Evolutionary conservation across 31 red algal genomes (phyloP).

Genomic region (Asparagopsis taxiformis): DNA sequence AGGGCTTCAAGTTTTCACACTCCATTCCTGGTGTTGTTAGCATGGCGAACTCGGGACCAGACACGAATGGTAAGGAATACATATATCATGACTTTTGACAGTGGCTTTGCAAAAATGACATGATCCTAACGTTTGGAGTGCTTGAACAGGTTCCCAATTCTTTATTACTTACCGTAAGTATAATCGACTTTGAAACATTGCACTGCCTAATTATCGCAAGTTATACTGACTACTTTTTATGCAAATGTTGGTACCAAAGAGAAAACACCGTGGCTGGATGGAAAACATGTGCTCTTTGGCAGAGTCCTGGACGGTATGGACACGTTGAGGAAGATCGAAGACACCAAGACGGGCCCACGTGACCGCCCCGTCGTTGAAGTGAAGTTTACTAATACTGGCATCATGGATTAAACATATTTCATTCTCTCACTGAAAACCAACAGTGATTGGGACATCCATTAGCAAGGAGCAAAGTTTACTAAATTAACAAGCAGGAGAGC

Average conservation of each 20-base stretch:
- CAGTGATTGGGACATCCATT: too few species aligned
- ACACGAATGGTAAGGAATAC: conserved; percentile 88
- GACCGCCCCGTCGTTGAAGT: conserved; percentile 77
- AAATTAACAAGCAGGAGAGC: too few species aligned
- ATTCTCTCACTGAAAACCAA: too few species aligned
- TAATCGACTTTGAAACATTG: neutral
- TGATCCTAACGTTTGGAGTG: neutral
- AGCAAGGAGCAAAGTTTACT: too few species aligned
- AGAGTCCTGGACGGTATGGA: conserved; percentile 91
- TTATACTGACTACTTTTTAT: neutral
- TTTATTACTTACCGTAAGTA: conserved; percentile 66
- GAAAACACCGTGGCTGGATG: conserved; percentile 95
- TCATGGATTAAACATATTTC: conserved; percentile 18
- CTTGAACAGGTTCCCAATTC: conserved; percentile 61
- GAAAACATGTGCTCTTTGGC: conserved; percentile 94
- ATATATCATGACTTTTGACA: conserved; percentile 1
- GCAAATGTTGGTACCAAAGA: neutral
- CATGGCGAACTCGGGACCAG: conserved; percentile 96
- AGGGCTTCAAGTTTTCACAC: conserved; percentile 90
- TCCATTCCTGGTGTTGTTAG: conserved; percentile 55
- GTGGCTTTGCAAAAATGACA: conserved; percentile 5
- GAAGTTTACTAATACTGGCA: conserved; percentile 64
- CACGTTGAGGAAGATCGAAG: conserved; percentile 81
- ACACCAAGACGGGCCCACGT: conserved; percentile 58
- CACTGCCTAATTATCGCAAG: neutral